A percentile compares a stretch with the other conserved stretches of the same genome.
Conservation (phyloP, 2,329 filamentous ascomycete species). For the Sporothrix brunneoviolacea region DNA sequence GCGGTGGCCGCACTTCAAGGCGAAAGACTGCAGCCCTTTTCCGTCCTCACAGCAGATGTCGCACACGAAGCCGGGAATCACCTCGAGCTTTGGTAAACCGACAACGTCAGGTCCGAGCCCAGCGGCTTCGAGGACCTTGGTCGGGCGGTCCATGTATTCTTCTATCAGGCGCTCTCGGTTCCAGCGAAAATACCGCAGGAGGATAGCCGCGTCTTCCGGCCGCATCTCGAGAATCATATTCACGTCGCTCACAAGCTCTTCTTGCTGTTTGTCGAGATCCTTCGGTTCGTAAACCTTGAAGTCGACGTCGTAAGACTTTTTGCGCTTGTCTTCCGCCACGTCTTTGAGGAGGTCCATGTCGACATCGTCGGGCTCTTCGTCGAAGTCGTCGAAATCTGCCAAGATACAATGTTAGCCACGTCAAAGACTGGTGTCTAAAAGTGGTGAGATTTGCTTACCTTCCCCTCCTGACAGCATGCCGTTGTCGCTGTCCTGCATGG, state of each 20-base stretch:
- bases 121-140: conserved; percentile 73
- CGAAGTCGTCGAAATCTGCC: conserved; percentile 46
- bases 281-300: conserved; percentile 73
- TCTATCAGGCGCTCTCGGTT: conserved; percentile 95
- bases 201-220: conserved; percentile 82
- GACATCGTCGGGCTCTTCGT: conserved; percentile 47
- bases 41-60: conserved; percentile 96
- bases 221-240: conserved; percentile 85
- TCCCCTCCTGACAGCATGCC: conserved; percentile 50
- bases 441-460: conserved; percentile 28
- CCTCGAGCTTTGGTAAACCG: conserved; percentile 60
- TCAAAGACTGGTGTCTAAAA: too few species aligned
- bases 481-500: conserved; percentile 72
- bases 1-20: conserved; percentile 89
- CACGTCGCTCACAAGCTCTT: conserved; percentile 80
- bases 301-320: conserved; percentile 73
- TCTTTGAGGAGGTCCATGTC: conserved; percentile 53
- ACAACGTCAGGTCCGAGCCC: conserved; percentile 65
- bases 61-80: conserved; percentile 72
- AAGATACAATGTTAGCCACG: too few species aligned
- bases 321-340: conserved; percentile 57
- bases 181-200: conserved; percentile 86
- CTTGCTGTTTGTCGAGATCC: conserved; percentile 80
- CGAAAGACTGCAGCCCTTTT: conserved; percentile 70
- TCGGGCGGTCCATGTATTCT: conserved; percentile 86